These are phyloP conservation scores for Ogataea dorogensis DNA, from an alignment of 805 yeast genomes.

Conservation along the genomic window DNA sequence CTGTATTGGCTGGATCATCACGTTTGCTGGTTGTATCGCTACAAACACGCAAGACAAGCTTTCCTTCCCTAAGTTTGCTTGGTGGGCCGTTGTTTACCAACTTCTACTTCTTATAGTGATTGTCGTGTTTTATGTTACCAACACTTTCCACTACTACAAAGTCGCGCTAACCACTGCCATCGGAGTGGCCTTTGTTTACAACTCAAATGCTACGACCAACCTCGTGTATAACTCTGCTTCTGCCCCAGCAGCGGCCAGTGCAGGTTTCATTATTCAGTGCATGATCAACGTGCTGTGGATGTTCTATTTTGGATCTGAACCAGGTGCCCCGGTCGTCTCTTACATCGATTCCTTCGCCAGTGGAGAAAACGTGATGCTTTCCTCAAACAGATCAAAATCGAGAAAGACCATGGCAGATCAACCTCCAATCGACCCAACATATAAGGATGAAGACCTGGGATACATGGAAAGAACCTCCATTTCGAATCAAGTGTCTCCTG, in stretches of 20 bases:
- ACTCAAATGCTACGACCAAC: slow-evolving; percentile 78
- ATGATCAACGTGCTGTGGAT: slow-evolving; percentile 85
- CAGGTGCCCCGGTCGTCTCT: slow-evolving; percentile 81
- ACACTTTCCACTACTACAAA: slow-evolving; percentile 69
- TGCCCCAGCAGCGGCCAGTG: slow-evolving; percentile 80
- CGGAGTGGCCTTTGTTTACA: slow-evolving; percentile 76
- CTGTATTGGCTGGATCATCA: slow-evolving; percentile 78
- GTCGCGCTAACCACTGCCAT: slow-evolving; percentile 53
- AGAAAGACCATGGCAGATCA: slow-evolving; percentile 10
- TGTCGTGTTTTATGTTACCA: slow-evolving; percentile 53
- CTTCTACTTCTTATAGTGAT: slow-evolving; percentile 54
- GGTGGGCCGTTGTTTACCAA: slow-evolving; percentile 96
- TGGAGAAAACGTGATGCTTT: slow-evolving; percentile 34
- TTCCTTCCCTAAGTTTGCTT: slow-evolving; percentile 75
- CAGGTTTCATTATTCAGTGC: slow-evolving; percentile 82
- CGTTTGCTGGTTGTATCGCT: slow-evolving; percentile 82
- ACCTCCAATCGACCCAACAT: slow-evolving; percentile 13
- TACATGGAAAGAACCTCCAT: slow-evolving; percentile 9
- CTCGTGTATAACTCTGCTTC: slow-evolving; percentile 69
- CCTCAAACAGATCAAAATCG: slow-evolving; percentile 18
- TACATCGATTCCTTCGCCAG: slow-evolving; percentile 79
- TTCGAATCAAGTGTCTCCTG: slow-evolving; percentile 7
- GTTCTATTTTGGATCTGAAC: slow-evolving; percentile 85
- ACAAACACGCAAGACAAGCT: slow-evolving; percentile 37
- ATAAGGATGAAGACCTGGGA: slow-evolving; percentile 19